Percentiles rank a stretch among this genome's conserved stretches.
These are phyloP conservation scores for Entoloma clypeatum DNA, from an alignment of 1,284 basidiomycete genomes.

Conservation along the genomic window DNA sequence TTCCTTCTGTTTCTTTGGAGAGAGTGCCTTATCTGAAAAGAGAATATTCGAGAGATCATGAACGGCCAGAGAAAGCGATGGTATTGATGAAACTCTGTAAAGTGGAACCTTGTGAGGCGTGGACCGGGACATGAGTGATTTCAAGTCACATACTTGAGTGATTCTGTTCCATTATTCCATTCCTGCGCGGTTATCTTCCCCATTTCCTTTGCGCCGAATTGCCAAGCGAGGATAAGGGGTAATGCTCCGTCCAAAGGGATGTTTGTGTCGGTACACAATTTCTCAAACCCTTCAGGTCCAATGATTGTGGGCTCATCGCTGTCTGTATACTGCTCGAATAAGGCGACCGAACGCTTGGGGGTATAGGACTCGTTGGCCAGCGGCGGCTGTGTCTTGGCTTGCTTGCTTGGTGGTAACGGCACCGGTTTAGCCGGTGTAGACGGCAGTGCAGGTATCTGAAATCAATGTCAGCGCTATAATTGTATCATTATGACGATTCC, in stretches of 20 bases:
- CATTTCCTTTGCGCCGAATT: conserved; percentile 63
- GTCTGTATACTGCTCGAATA: conserved; percentile 67
- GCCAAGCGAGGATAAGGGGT: conserved; percentile 72
- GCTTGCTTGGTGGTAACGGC: too few species aligned
- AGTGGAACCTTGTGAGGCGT: conserved; percentile 1
- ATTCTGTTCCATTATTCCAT: conserved; percentile 59
- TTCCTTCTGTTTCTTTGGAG: conserved; percentile 40
- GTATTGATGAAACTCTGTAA: conserved; percentile 54
- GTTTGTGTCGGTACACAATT: conserved; percentile 58
- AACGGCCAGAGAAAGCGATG: conserved; percentile 46
- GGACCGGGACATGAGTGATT: neutral
- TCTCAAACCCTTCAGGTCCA: conserved; percentile 64
- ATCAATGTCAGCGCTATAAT: too few species aligned
- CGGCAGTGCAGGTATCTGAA: conserved; percentile 10
- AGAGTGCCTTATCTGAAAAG: conserved; percentile 43
- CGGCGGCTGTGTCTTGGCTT: conserved; percentile 13
- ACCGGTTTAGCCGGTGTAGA: conserved; percentile 4
- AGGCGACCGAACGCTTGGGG: conserved; percentile 41
- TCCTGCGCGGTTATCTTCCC: conserved; percentile 61
- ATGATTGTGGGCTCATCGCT: conserved; percentile 53
- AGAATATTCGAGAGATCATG: conserved; percentile 62
- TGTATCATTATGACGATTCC: too few species aligned
- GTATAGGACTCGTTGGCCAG: conserved; percentile 45
- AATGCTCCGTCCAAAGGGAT: conserved; percentile 66
- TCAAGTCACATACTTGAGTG: conserved; percentile 43